Conservation (phyloP, 768 basidiomycete species). For the Russula vinacea region DNA sequence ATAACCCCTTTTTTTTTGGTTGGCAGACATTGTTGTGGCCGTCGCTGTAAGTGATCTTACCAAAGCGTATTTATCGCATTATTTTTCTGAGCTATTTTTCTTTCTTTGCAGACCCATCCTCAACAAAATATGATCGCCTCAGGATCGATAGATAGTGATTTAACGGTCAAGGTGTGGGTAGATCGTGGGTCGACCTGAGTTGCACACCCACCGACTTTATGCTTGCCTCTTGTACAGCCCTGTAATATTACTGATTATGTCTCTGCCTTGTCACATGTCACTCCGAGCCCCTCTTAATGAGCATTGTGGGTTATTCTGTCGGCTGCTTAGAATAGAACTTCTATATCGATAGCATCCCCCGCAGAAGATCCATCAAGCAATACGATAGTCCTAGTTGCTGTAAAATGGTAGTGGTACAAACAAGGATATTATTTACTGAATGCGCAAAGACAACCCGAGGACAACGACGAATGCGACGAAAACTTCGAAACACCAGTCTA, state of each 20-base stretch:
- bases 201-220: not conserved
- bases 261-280: not conserved
- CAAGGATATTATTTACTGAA: constrained; percentile 19
- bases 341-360: constrained; percentile 8
- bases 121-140: constrained; percentile 84
- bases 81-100: constrained; percentile 8
- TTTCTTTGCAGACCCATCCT: constrained; percentile 66
- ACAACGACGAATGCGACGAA: constrained; percentile 13
- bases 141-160: constrained; percentile 80
- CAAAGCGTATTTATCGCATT: constrained; percentile 14
- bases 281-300: not conserved
- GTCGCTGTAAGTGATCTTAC: constrained; percentile 55
- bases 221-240: not conserved
- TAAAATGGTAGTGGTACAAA: constrained; percentile 29
- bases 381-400: constrained; percentile 13
- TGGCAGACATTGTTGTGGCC: constrained; percentile 74
- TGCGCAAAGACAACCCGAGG: not conserved
- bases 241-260: constrained; percentile 2
- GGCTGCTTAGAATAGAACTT: not conserved
- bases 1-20: constrained; percentile 13
- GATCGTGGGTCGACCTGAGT: constrained; percentile 40
- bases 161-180: constrained; percentile 79
- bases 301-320: not conserved
- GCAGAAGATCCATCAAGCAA: constrained; percentile 1
- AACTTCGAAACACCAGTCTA: constrained; percentile 9